phyloP scores from a whole-genome alignment of 257 asterid species.

The Rhazya stricta region DNA sequence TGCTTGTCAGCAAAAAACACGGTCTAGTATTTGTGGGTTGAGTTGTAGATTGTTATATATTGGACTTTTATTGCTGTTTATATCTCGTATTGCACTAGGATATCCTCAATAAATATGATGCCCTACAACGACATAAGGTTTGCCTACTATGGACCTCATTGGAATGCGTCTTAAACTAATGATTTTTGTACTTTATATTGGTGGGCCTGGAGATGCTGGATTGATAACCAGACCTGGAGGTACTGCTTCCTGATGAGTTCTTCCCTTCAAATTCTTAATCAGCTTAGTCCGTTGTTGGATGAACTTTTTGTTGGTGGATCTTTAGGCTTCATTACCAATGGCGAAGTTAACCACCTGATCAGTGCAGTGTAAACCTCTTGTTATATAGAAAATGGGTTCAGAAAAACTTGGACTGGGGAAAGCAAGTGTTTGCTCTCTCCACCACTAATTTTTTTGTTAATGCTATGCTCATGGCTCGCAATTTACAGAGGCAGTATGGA shows the following conservation, averaged over 20 bases:
- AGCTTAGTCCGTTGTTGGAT: not conserved
- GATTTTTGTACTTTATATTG: not conserved
- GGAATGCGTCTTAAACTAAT: not conserved
- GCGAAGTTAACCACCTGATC: not conserved
- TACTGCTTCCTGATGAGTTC: not conserved
- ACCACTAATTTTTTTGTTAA: not conserved
- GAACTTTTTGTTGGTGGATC: not conserved
- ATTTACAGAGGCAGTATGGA: not conserved
- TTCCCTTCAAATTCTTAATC: not conserved
- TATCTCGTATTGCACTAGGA: not conserved
- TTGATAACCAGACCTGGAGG: not conserved
- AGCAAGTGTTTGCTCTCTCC: not conserved
- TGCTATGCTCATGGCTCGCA: not conserved
- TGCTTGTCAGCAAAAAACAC: not conserved
- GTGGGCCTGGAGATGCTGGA: conserved; percentile 2
- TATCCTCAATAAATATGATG: not conserved
- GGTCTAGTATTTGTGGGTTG: not conserved
- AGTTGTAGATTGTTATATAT: not conserved
- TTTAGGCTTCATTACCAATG: not conserved
- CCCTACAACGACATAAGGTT: not conserved
- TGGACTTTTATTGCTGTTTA: not conserved
- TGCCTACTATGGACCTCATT: not conserved
- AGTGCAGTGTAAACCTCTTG: not conserved
- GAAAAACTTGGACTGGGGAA: not conserved
- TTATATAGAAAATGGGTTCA: not conserved